These are phyloP conservation scores for Alnus glutinosa DNA, from an alignment of 306 rosid species.

Conservation along the genomic window DNA sequence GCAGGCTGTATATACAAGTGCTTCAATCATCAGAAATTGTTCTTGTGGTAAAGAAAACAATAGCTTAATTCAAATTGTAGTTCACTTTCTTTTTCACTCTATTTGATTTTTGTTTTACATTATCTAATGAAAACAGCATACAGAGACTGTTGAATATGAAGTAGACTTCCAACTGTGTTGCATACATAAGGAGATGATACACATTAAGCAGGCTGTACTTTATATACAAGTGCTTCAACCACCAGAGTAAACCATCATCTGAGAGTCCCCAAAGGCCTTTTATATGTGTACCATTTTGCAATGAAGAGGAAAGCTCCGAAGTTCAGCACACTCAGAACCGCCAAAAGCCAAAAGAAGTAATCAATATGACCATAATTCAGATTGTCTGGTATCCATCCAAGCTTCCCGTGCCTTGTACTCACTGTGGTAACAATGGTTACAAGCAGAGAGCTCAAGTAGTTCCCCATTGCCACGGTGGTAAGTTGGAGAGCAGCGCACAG, in stretches of 20 bases:
- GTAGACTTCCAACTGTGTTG: not conserved
- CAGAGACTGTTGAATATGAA: not conserved
- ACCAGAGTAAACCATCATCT: constrained; percentile 13
- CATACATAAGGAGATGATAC: not conserved
- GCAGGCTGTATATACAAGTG: not conserved
- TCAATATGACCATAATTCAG: too few species aligned
- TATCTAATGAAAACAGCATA: not conserved
- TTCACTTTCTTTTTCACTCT: not conserved
- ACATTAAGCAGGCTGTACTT: not conserved
- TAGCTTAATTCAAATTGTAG: too few species aligned
- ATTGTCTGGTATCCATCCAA: too few species aligned
- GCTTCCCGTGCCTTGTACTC: too few species aligned
- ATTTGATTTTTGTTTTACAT: not conserved
- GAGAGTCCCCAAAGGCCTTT: constrained; percentile 39
- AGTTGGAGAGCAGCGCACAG: too few species aligned
- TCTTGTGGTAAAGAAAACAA: too few species aligned
- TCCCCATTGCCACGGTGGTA: too few species aligned
- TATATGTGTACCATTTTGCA: constrained; percentile 55
- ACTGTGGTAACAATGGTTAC: too few species aligned
- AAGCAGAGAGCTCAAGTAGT: too few species aligned
- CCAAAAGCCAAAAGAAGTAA: too few species aligned
- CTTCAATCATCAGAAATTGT: not conserved
- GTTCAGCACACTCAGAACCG: too few species aligned
- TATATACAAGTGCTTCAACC: not conserved
- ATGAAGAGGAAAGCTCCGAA: constrained; percentile 30